phyloP scores from a whole-genome alignment of 2,329 filamentous ascomycete genomes.

The Fusarium palustre region DNA sequence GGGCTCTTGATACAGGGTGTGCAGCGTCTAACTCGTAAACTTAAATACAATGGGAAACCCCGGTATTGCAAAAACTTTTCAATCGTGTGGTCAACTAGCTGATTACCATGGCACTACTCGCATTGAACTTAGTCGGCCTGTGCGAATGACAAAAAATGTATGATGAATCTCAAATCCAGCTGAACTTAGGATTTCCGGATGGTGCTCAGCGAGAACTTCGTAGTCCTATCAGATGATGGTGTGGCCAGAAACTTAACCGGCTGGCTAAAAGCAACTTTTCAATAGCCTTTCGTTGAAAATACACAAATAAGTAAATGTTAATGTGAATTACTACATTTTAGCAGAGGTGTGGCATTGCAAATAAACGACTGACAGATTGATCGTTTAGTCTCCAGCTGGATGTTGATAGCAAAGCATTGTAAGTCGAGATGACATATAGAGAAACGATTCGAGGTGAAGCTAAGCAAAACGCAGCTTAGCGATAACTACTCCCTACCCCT shows the following conservation, averaged over 20 bases:
- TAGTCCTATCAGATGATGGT: constrained; percentile 17
- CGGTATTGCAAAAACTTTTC: background rate
- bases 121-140: background rate
- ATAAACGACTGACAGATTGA: background rate
- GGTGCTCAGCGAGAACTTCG: constrained; percentile 17
- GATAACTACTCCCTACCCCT: background rate
- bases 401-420: background rate
- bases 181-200: background rate
- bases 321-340: background rate
- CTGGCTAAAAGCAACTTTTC: background rate
- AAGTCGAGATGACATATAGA: background rate
- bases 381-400: background rate
- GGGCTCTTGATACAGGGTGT: background rate
- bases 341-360: background rate
- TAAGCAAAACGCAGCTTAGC: background rate
- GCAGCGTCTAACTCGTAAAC: background rate
- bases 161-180: background rate
- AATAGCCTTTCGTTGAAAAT: background rate
- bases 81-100: background rate
- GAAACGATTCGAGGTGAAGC: background rate
- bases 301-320: background rate
- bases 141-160: background rate
- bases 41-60: background rate
- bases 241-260: constrained; percentile 8
- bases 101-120: background rate